Conservation (phyloP, 2,329 filamentous ascomycete genomes). For the Fusarium sulawesiense region DNA sequence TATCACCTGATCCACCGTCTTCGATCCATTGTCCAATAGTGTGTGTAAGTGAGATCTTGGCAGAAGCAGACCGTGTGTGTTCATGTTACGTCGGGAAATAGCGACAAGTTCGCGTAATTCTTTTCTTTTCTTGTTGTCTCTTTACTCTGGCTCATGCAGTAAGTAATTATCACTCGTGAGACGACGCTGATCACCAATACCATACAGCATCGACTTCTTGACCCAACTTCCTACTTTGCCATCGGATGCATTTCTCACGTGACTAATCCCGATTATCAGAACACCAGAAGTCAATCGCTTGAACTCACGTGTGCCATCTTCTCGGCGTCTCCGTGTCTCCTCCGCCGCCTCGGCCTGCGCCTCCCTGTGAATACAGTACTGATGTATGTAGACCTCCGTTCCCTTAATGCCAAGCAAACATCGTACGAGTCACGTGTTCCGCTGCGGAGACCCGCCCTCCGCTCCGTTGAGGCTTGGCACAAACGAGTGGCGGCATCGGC, state of each 20-base stretch:
- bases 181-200: neutral
- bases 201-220: neutral
- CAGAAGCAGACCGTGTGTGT: conserved; percentile 7
- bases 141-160: neutral
- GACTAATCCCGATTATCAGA: neutral
- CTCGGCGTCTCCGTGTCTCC: neutral
- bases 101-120: conserved; percentile 6
- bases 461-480: conserved; percentile 28
- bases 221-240: too few relatives aligned
- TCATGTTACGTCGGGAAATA: conserved; percentile 12
- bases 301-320: neutral
- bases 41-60: conserved; percentile 9
- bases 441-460: conserved; percentile 30
- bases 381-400: conserved; percentile 15
- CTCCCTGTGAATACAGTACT: neutral
- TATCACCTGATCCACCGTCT: conserved; percentile 12
- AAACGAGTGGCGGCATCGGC: conserved; percentile 25
- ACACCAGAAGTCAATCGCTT: neutral
- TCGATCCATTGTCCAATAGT: conserved; percentile 26
- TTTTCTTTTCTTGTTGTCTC: neutral
- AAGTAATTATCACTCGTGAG: neutral
- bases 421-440: conserved; percentile 44
- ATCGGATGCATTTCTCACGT: neutral
- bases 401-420: conserved; percentile 14
- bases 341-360: conserved; percentile 12